Base-by-base conservation (phyloP, 1,284 basidiomycete genomes). In the Ceratobasidium sp. region DNA sequence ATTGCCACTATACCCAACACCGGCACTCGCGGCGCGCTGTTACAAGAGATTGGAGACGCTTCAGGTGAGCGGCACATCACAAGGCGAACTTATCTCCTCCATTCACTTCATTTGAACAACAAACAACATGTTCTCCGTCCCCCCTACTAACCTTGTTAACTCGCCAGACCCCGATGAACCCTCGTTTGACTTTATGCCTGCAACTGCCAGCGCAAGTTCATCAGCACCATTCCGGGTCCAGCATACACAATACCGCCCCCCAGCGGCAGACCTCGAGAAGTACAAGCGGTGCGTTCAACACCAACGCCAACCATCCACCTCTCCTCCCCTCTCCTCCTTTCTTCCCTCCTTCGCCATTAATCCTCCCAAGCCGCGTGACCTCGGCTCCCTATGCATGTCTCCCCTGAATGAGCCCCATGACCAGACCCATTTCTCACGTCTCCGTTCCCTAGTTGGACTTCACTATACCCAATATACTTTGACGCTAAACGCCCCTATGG, bases 391-490 rank as follows among this genome's bases (percentile, higher is more conserved):
- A 69, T 56, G 65, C 29, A 58, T 27, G 14, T 54, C 46, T 53
- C 51, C 39, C 41, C 65, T 27, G 19, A 16, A 16, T 6, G 27
- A 37, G 65, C 43, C 65, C 24, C 65, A 69, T 69, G 65, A 69
- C 65, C 53, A 56, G 1, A 56, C 29, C 29, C 29, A 58, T 39
- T 39, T 69, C 14, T 62, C 24, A 61, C 39, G 66, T 63, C 74
- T 74, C 76, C 51, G 46, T 61, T 61, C 24, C 27, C 13, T 80
- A 95, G 94, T 79, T 98, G 96, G 96, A 92, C 94, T 75, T 92
- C 92, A 78, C 88, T 98, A 80, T 99, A 99, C 81, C 97, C 97
- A 2, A 93, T 98, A 79, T 98, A 98, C 84, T 90, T 98, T 77
- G 97, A 99, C 82, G 95, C 96, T 58, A 98, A 98, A 82, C 91